Evolutionary conservation across 1,284 basidiomycete species (phyloP).

Genomic region (Vanrija pseudolonga): DNA sequence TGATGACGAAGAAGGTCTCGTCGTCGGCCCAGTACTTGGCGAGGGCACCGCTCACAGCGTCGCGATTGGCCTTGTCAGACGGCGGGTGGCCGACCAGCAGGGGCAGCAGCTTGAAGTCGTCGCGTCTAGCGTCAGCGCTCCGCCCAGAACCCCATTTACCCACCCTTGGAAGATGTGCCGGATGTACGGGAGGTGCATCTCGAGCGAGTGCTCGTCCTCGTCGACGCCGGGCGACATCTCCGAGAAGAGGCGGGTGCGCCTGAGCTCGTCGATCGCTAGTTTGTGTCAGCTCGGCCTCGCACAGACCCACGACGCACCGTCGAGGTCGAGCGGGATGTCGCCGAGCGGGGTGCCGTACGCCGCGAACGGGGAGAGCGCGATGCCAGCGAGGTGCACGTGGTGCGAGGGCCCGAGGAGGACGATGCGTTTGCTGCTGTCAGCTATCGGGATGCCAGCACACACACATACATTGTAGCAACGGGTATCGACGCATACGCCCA

Average conservation of each 20-base stretch:
- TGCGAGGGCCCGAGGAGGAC: slow-evolving; percentile 96
- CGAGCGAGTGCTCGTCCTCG: slow-evolving; percentile 93
- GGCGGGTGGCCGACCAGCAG: slow-evolving; percentile 84
- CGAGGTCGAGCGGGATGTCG: slow-evolving; percentile 68
- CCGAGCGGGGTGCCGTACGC: slow-evolving; percentile 85
- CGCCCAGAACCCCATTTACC: slow-evolving; percentile 19
- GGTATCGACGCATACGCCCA: slow-evolving; percentile 94
- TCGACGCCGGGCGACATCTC: slow-evolving; percentile 67
- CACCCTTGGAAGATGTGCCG: slow-evolving; percentile 80
- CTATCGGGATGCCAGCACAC: background rate
- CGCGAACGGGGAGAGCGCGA: slow-evolving; percentile 73
- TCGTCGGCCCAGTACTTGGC: slow-evolving; percentile 72
- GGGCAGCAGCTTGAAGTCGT: slow-evolving; percentile 75
- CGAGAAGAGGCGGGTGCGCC: slow-evolving; percentile 65
- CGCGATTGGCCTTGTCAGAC: slow-evolving; percentile 59
- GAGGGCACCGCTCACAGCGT: slow-evolving; percentile 64
- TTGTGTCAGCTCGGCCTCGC: background rate
- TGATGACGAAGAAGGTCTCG: slow-evolving; percentile 83
- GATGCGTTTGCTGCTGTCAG: slow-evolving; percentile 67
- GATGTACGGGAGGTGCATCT: slow-evolving; percentile 95
- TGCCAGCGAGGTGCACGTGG: slow-evolving; percentile 80
- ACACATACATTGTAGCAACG: slow-evolving; percentile 68
- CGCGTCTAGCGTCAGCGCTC: slow-evolving; percentile 42
- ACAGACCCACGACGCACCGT: slow-evolving; percentile 60
- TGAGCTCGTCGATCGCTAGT: slow-evolving; percentile 67